Conservation (phyloP, 73 alveolate species). For the Paramecium tetraurelia region DNA sequence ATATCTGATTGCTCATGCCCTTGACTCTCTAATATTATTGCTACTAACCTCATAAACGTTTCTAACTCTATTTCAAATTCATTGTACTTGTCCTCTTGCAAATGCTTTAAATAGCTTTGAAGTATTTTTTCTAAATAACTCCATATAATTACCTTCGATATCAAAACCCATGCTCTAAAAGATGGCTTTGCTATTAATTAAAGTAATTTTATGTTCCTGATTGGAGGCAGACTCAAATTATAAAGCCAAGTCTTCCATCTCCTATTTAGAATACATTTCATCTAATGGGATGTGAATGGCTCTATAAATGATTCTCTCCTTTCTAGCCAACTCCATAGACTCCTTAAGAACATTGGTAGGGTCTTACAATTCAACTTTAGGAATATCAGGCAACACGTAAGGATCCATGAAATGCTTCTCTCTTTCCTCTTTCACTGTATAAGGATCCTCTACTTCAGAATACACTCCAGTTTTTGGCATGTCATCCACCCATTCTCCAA, state of each 20-base stretch:
- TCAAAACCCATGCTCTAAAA: conserved; percentile 54
- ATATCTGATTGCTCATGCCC: conserved; percentile 32
- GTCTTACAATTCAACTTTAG: conserved; percentile 70
- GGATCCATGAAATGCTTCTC: conserved; percentile 83
- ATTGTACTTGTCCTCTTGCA: conserved; percentile 19
- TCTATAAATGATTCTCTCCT: conserved; percentile 68
- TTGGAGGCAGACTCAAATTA: conserved; percentile 55
- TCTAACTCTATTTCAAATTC: conserved; percentile 54
- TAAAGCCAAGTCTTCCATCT: conserved; percentile 38
- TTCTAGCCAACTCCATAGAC: conserved; percentile 80
- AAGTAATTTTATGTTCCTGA: conserved; percentile 24
- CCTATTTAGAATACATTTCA: conserved; percentile 44
- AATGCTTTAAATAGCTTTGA: conserved; percentile 8
- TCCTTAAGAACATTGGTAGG: conserved; percentile 80
- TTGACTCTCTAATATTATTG: conserved; percentile 56
- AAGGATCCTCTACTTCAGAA: conserved; percentile 88
- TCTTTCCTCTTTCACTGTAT: conserved; percentile 70
- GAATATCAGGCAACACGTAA: conserved; percentile 79
- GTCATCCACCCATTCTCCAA: conserved; percentile 95
- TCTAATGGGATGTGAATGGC: conserved; percentile 58
- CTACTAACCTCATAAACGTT: conserved; percentile 50
- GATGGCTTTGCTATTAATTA: conserved; percentile 36
- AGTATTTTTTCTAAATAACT: background rate
- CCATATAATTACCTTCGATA: conserved; percentile 4
- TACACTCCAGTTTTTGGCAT: conserved; percentile 90